Base-by-base conservation (phyloP, 2,329 filamentous ascomycete species). In the Endoconidiophora polonica region DNA sequence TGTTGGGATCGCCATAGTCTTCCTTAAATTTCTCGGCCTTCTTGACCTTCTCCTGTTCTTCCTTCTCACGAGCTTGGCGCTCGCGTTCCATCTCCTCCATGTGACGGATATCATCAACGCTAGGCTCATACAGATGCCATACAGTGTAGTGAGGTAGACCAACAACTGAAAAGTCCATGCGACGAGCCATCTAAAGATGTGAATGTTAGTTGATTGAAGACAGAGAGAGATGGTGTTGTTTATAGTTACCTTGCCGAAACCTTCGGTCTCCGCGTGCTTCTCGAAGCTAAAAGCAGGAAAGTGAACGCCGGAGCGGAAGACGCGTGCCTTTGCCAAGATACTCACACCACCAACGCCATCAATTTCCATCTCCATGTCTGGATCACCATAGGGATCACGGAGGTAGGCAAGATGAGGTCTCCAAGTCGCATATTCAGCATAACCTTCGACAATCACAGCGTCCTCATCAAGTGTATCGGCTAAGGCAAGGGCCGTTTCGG, bases 71-170 rank as follows among this genome's bases (percentile, higher is more conserved):
- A 3, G 77, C 79, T 55, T 84, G 73, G 50, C 83, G 79, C 62
- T 96, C 88, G 56, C 80, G 73, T 61, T 96, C 90, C 90, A 96
- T 95, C 66, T 95, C 87, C 76, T 88, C 90, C 91, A 98, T 98
- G 61, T 96, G 91, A 53, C 84, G 81, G 55, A 96, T 85, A 60
- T 98, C 91, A 60, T 98, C 91, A 14, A 95, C 85, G 59, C 86
- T 94, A n/a, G 91, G 91, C 65, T 98, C 91, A 69, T 98, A 98
- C 60, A 98, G 72, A 79, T 98, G 91, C 91, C 91, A 98, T 56
- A 98, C 95, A 1, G 87, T 94, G 65, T 98, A 98, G 63, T 98
- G 91, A 5, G 91, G 91, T 44, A 98, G 73, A 29, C 91, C 91
- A 52, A 98, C 83, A 16, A 98, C 91, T 0, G 88, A 94, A 61